These are phyloP conservation scores for Aspergillus aculeatus DNA, from an alignment of 2,329 filamentous ascomycete genomes.

Conservation along the genomic window DNA sequence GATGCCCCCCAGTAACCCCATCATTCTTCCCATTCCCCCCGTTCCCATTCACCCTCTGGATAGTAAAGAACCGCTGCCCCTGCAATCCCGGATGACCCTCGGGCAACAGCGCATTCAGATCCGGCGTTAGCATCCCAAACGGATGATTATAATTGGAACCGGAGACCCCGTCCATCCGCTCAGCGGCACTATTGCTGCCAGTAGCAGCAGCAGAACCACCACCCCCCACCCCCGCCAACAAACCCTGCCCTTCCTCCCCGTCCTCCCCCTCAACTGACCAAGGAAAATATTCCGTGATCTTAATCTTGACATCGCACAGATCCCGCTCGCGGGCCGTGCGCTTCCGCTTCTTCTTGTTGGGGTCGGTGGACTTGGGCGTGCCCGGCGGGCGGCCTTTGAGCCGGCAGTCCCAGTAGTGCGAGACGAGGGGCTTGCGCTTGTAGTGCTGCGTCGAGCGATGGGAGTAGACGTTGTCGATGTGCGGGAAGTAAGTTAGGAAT, in stretches of 20 bases:
- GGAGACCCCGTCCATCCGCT: neutral
- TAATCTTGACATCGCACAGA: conserved; percentile 84
- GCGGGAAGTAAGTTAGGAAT: conserved; percentile 77
- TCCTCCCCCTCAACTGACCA: conserved; percentile 30
- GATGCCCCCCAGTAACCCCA: conserved; percentile 69
- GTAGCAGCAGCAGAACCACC: neutral
- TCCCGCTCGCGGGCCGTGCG: conserved; percentile 71
- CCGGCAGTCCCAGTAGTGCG: conserved; percentile 81
- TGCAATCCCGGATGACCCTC: conserved; percentile 48
- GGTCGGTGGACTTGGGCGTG: conserved; percentile 75
- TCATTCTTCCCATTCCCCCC: conserved; percentile 71
- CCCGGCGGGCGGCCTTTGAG: conserved; percentile 76
- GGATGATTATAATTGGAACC: conserved; percentile 18
- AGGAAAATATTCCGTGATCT: conserved; percentile 76
- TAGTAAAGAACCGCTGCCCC: conserved; percentile 65
- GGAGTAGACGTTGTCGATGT: conserved; percentile 81
- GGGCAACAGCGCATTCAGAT: conserved; percentile 39
- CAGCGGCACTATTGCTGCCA: neutral
- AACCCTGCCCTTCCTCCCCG: conserved; percentile 27
- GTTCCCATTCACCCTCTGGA: conserved; percentile 75
- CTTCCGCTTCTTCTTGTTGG: conserved; percentile 79
- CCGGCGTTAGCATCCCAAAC: conserved; percentile 48
- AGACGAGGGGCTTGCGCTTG: conserved; percentile 78
- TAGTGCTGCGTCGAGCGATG: conserved; percentile 78
- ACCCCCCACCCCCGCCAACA: conserved; percentile 24